phyloP scores from a whole-genome alignment of 148 eudicot genomes.

The Arctostaphylos glauca region DNA sequence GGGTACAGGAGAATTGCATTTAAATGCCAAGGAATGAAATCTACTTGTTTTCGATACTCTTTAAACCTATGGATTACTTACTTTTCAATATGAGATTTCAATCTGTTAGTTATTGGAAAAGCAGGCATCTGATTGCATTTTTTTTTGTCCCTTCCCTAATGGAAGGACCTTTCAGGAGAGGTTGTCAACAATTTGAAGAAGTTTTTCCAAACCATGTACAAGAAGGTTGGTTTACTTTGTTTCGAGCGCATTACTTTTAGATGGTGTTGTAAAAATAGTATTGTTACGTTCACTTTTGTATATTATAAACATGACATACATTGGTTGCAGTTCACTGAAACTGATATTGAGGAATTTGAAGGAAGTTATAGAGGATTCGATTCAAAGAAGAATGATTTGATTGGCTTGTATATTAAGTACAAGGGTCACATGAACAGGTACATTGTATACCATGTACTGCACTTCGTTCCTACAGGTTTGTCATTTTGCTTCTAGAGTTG shows the following conservation, averaged over 20 bases:
- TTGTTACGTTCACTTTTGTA: background rate
- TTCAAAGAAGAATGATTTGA: slow-evolving; percentile 80
- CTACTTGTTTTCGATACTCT: background rate
- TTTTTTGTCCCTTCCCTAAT: slow-evolving; percentile 5
- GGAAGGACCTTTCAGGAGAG: slow-evolving; percentile 84
- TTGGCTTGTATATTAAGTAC: slow-evolving; percentile 64
- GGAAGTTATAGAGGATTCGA: slow-evolving; percentile 95
- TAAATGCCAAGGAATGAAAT: background rate
- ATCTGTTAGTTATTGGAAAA: background rate
- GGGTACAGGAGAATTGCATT: too few relatives aligned
- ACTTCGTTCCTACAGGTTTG: background rate
- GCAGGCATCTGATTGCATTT: slow-evolving; percentile 1
- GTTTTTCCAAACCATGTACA: slow-evolving; percentile 75
- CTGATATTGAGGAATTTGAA: slow-evolving; percentile 96
- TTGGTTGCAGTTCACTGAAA: slow-evolving; percentile 66
- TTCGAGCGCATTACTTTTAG: background rate
- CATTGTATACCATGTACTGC: background rate
- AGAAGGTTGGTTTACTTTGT: slow-evolving; percentile 44
- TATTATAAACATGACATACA: background rate
- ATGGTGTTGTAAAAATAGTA: background rate
- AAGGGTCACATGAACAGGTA: slow-evolving; percentile 95
- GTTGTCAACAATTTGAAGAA: slow-evolving; percentile 59
- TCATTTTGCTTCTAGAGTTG: background rate
- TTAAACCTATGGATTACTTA: background rate
- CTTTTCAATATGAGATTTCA: background rate